Conservation (phyloP, 2,329 filamentous ascomycete genomes). For the Colletotrichum coccodes region DNA sequence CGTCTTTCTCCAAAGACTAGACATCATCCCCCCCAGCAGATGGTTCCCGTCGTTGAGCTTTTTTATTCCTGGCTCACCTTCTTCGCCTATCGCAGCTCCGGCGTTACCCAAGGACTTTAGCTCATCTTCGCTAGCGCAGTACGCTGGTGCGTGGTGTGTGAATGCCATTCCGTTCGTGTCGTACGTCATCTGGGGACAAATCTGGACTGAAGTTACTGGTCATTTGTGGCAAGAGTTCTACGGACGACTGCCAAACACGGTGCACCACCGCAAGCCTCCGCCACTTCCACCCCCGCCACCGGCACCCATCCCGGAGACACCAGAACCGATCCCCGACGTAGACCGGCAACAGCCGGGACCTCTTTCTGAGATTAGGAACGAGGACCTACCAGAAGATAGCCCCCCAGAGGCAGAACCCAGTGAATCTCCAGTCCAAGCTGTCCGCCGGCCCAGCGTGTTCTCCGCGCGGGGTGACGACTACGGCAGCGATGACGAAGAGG, state of each 20-base stretch:
- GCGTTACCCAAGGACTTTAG: constrained; percentile 52
- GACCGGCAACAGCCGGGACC: constrained; percentile 4
- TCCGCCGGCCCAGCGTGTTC: constrained; percentile 57
- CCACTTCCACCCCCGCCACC: constrained; percentile 35
- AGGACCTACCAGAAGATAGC: not conserved
- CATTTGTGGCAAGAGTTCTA: constrained; percentile 52
- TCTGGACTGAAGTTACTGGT: constrained; percentile 48
- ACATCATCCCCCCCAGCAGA: constrained; percentile 52
- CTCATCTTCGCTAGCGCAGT: constrained; percentile 50
- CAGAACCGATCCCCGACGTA: constrained; percentile 7
- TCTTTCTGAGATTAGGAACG: not conserved
- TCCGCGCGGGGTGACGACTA: constrained; percentile 63
- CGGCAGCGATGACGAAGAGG: constrained; percentile 66
- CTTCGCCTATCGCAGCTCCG: constrained; percentile 61
- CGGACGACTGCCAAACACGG: constrained; percentile 50
- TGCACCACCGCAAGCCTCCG: constrained; percentile 39
- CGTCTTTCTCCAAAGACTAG: constrained; percentile 62
- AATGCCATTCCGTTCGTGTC: constrained; percentile 58
- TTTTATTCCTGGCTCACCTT: constrained; percentile 64
- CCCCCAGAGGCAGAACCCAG: not conserved
- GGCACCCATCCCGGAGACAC: constrained; percentile 26
- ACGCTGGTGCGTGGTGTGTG: constrained; percentile 53
- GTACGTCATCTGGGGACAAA: constrained; percentile 54
- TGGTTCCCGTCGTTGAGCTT: constrained; percentile 58
- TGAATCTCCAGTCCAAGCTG: constrained; percentile 42